These are phyloP conservation scores for Takakia lepidozioides DNA, from an alignment of 225 moss, liverwort and hornwort species.

Conservation along the genomic window DNA sequence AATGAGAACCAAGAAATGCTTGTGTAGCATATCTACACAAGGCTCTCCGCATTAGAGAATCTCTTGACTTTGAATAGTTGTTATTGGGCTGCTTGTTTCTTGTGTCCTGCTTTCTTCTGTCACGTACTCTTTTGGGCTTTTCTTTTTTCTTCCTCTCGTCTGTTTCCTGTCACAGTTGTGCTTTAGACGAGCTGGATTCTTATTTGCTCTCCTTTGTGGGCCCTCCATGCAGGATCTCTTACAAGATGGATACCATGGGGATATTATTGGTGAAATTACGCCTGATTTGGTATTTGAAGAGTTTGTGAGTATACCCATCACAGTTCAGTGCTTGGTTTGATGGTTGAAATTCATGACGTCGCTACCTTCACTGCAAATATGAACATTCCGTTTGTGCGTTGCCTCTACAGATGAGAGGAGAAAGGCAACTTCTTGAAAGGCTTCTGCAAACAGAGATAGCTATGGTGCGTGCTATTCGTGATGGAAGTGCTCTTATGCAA, in stretches of 20 bases:
- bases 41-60: no score
- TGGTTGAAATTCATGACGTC: no score
- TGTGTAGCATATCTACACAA: no score
- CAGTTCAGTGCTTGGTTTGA: no score
- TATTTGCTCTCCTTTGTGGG: no score
- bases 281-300: conserved; percentile 52
- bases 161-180: no score
- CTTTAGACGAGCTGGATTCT: no score
- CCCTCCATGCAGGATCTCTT: conserved; percentile 29
- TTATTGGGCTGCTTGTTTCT: no score
- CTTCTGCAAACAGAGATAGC: conserved; percentile 73
- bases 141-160: not conserved
- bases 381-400: not conserved
- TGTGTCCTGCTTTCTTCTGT: no score
- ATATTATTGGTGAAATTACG: conserved; percentile 84
- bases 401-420: conserved; percentile 80
- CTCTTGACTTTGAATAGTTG: no score
- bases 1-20: no score
- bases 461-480: conserved; percentile 74
- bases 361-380: no score
- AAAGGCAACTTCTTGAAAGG: conserved; percentile 64
- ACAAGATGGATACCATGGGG: conserved; percentile 73
- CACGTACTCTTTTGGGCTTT: not conserved
- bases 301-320: conserved; percentile 54
- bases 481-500: conserved; percentile 91